Evolutionary conservation across 805 yeast species (phyloP).

Genomic region (Komagataella ulmi): DNA sequence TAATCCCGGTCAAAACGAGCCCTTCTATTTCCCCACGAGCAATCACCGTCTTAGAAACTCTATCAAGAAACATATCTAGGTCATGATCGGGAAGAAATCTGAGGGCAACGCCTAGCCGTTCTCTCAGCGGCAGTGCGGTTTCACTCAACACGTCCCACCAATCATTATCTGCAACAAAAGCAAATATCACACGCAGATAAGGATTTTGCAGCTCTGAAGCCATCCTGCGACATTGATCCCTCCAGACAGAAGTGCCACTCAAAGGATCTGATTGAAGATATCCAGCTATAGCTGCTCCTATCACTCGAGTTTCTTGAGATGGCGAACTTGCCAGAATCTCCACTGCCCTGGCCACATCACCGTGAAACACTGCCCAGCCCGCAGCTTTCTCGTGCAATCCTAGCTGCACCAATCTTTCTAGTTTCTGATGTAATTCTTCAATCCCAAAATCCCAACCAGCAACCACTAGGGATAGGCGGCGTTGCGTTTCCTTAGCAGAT

Average conservation of each 20-base stretch:
- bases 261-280: slow-evolving; percentile 54
- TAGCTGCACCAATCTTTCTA: slow-evolving; percentile 35
- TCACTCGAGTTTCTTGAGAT: slow-evolving; percentile 55
- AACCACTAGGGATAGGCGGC: slow-evolving; percentile 69
- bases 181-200: slow-evolving; percentile 82
- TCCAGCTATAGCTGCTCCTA: slow-evolving; percentile 92
- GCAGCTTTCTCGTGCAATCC: slow-evolving; percentile 84
- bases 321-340: slow-evolving; percentile 65
- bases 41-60: slow-evolving; percentile 61
- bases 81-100: slow-evolving; percentile 75
- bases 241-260: slow-evolving; percentile 67
- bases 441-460: slow-evolving; percentile 85
- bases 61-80: slow-evolving; percentile 53
- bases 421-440: slow-evolving; percentile 59
- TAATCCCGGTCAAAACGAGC: slow-evolving; percentile 79
- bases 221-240: slow-evolving; percentile 80
- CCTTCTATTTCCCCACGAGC: slow-evolving; percentile 84
- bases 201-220: slow-evolving; percentile 86
- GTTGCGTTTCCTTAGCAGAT: slow-evolving; percentile 43
- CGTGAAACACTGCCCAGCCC: slow-evolving; percentile 95
- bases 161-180: slow-evolving; percentile 84
- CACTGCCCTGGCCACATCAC: slow-evolving; percentile 72
- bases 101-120: slow-evolving; percentile 81
- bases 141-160: slow-evolving; percentile 96
- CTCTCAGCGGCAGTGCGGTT: slow-evolving; percentile 74